Evolutionary conservation across 768 basidiomycete genomes (phyloP).

Genomic region (Cyclocybe aegerita): DNA sequence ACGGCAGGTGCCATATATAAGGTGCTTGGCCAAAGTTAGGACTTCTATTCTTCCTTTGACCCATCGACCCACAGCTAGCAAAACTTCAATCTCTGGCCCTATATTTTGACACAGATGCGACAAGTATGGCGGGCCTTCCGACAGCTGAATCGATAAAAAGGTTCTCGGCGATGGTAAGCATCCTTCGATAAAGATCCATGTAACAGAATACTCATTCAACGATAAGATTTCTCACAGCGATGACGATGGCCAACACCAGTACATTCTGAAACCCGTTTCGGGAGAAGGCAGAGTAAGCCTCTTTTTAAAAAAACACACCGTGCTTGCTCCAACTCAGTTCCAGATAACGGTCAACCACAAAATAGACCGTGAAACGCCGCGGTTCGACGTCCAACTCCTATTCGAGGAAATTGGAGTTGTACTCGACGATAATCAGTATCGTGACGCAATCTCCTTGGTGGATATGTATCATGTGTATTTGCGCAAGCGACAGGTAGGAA

Average conservation of each 20-base stretch:
- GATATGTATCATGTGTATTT: slow-evolving; percentile 98
- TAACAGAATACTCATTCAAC: not conserved
- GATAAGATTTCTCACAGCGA: slow-evolving; percentile 45
- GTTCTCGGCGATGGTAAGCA: slow-evolving; percentile 72
- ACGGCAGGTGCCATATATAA: slow-evolving; percentile 88
- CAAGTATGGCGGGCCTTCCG: slow-evolving; percentile 70
- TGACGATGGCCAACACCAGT: slow-evolving; percentile 74
- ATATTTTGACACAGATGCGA: slow-evolving; percentile 94
- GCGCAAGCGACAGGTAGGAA: slow-evolving; percentile 71
- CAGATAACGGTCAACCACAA: slow-evolving; percentile 84
- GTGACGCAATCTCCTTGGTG: slow-evolving; percentile 86
- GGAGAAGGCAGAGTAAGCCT: slow-evolving; percentile 82
- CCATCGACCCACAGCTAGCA: slow-evolving; percentile 59
- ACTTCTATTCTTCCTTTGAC: not conserved
- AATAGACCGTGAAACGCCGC: slow-evolving; percentile 70
- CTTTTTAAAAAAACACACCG: slow-evolving; percentile 4
- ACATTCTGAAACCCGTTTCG: slow-evolving; percentile 92
- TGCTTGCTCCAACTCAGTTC: not conserved
- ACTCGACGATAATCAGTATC: slow-evolving; percentile 92
- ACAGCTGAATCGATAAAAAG: slow-evolving; percentile 65
- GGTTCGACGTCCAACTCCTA: slow-evolving; percentile 81
- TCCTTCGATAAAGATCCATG: not conserved
- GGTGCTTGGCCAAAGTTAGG: slow-evolving; percentile 34
- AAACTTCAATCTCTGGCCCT: slow-evolving; percentile 83
- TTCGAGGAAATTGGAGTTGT: slow-evolving; percentile 94